Conservation (phyloP, 352 stramenopile species). For the Globisporangium abappressorium region DNA sequence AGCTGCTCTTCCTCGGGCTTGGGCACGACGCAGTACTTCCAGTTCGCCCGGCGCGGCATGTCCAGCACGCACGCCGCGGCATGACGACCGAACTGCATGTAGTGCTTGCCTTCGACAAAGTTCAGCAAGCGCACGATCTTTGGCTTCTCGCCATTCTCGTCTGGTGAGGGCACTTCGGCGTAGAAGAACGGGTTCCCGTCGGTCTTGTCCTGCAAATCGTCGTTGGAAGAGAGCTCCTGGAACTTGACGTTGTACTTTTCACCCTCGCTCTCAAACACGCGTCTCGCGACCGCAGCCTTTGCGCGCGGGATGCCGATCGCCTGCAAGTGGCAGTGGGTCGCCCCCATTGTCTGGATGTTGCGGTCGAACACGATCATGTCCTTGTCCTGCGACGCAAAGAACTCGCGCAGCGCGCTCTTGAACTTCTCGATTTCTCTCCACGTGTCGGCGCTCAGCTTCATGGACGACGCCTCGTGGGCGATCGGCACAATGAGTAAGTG, state of each 20-base stretch:
- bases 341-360: constrained; percentile 68
- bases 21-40: constrained; percentile 80
- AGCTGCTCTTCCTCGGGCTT: constrained; percentile 70
- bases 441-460: constrained; percentile 39
- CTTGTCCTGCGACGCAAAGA: constrained; percentile 65
- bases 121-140: constrained; percentile 35
- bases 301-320: constrained; percentile 52
- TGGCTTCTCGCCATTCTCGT: not conserved
- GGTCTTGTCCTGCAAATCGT: not conserved
- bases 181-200: not conserved
- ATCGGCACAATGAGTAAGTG: not conserved
- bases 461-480: constrained; percentile 60
- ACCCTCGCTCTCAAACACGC: not conserved
- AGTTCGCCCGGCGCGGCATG: constrained; percentile 66
- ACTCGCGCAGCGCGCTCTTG: constrained; percentile 52
- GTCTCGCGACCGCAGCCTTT: not conserved
- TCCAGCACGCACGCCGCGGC: constrained; percentile 56
- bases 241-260: not conserved
- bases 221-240: not conserved
- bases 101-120: constrained; percentile 71
- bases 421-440: constrained; percentile 66
- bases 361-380: constrained; percentile 76
- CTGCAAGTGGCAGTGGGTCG: constrained; percentile 77
- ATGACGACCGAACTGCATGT: constrained; percentile 82
- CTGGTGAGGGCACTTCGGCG: not conserved